Conservation (phyloP, 148 eudicot genomes). For the Amaranthus hypochondriacus region DNA sequence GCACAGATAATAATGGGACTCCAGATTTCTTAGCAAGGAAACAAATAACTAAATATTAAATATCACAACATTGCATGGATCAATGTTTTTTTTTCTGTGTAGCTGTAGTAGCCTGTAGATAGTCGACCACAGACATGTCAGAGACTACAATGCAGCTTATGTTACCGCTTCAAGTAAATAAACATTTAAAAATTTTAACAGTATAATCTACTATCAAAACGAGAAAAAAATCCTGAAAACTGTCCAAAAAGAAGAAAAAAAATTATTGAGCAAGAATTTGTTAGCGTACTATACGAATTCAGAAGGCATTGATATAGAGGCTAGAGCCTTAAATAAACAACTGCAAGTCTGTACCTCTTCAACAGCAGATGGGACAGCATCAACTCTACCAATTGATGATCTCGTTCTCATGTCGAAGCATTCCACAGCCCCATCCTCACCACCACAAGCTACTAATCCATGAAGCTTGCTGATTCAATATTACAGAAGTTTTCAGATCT, state of each 20-base stretch:
- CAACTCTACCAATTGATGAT: slow-evolving; percentile 79
- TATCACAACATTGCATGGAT: no score
- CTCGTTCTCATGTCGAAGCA: slow-evolving; percentile 88
- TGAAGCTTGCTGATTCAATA: slow-evolving; percentile 63
- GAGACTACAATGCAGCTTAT: not conserved
- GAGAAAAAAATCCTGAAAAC: not conserved
- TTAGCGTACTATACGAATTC: not conserved
- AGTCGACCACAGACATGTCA: not conserved
- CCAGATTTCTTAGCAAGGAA: not conserved
- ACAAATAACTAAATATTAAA: not conserved
- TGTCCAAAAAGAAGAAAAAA: not conserved
- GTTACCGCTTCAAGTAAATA: not conserved
- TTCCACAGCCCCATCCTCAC: slow-evolving; percentile 96
- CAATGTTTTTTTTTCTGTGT: no score
- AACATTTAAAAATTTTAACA: not conserved
- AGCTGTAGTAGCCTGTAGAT: not conserved
- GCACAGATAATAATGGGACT: not conserved
- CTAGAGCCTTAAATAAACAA: not conserved
- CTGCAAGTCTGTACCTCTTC: slow-evolving; percentile 57
- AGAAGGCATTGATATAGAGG: not conserved
- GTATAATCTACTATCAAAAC: not conserved
- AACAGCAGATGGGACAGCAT: slow-evolving; percentile 57
- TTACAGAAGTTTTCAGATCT: slow-evolving; percentile 9
- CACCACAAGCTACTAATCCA: slow-evolving; percentile 94
- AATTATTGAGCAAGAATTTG: not conserved